Percentiles rank a stretch among this genome's conserved stretches.
Conservation (phyloP, 2,329 filamentous ascomycete genomes). For the Diaporthe citriasiana region DNA sequence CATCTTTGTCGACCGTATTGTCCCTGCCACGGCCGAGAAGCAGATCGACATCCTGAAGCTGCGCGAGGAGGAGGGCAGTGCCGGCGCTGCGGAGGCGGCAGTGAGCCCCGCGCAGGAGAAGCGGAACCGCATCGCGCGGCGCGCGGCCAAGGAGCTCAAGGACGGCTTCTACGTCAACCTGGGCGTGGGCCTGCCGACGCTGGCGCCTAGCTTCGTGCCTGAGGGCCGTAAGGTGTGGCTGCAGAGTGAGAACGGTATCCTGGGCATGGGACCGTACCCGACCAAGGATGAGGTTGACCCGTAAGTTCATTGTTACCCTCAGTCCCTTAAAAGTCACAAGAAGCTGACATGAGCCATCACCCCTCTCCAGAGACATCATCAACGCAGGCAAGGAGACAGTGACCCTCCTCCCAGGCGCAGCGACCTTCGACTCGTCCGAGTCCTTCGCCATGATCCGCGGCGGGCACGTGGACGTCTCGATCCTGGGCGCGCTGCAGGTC, state of each 20-base stretch:
- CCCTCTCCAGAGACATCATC: constrained; percentile 73
- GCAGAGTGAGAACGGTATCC: constrained; percentile 87
- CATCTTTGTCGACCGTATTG: constrained; percentile 86
- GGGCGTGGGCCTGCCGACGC: constrained; percentile 84
- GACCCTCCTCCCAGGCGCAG: constrained; percentile 81
- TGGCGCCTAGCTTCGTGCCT: constrained; percentile 84
- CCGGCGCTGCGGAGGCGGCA: constrained; percentile 53
- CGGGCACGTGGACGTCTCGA: constrained; percentile 86
- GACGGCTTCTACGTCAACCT: constrained; percentile 86
- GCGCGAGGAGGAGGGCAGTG: constrained; percentile 58
- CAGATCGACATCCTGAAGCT: constrained; percentile 78
- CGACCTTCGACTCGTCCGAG: constrained; percentile 84
- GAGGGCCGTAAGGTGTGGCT: constrained; percentile 81
- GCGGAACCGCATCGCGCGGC: constrained; percentile 79
- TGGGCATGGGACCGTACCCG: constrained; percentile 88
- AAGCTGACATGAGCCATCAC: background rate
- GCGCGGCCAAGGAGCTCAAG: constrained; percentile 85
- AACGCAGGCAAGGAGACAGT: constrained; percentile 92
- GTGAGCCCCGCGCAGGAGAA: constrained; percentile 64
- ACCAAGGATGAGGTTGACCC: constrained; percentile 79
- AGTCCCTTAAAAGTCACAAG: background rate
- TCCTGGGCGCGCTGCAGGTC: constrained; percentile 86
- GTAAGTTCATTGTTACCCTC: constrained; percentile 47
- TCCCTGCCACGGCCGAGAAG: constrained; percentile 80
- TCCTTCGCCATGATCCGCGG: constrained; percentile 91